phyloP scores from a whole-genome alignment of 78 protist species.

The Polysphondylium violaceum region DNA sequence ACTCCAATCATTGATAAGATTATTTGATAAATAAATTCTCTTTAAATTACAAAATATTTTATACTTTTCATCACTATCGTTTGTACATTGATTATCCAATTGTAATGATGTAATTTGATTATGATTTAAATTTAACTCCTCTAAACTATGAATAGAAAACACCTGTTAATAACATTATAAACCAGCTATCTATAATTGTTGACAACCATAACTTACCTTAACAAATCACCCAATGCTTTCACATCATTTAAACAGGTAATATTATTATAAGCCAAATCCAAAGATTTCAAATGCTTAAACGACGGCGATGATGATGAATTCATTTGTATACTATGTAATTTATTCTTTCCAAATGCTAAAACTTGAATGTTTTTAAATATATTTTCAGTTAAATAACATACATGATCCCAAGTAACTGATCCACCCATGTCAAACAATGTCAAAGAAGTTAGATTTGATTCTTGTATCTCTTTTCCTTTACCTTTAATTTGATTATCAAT shows the following conservation, averaged over 20 bases:
- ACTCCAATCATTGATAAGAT: constrained; percentile 1
- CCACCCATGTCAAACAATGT: neutral
- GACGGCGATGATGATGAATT: neutral
- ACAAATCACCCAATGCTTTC: neutral
- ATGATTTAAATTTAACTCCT: constrained; percentile 34
- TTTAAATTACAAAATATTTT: constrained; percentile 1
- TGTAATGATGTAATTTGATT: neutral
- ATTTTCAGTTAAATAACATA: neutral
- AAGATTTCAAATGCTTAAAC: neutral
- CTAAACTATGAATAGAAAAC: neutral
- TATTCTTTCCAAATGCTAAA: neutral
- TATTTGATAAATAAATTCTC: constrained; percentile 35
- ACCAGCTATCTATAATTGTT: neutral
- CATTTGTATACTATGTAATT: neutral
- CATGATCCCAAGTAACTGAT: neutral
- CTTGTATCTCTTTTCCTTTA: neutral
- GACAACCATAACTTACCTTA: no score
- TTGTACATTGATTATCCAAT: neutral
- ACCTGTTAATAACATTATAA: neutral
- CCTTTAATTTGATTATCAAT: neutral
- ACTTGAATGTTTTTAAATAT: neutral
- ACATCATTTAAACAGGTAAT: neutral
- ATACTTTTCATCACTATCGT: neutral
- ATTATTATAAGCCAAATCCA: constrained; percentile 23
- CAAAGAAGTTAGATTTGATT: neutral